Conservation (phyloP, 768 basidiomycete species). For the Pleurotus salmoneostramineus region DNA sequence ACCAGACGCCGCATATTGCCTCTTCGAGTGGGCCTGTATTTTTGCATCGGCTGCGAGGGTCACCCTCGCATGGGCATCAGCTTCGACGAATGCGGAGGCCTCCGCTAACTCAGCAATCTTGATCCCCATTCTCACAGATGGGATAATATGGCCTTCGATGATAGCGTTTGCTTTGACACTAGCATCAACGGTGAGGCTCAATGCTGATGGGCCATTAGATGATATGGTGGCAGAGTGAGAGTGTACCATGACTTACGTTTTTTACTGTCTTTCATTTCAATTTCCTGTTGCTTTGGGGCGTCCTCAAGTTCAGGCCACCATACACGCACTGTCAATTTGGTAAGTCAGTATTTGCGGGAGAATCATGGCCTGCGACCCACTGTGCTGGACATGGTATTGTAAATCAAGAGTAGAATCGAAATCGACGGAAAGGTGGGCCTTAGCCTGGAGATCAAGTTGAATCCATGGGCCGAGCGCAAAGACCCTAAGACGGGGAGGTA, state of each 20-base stretch:
- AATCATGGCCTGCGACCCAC: background rate
- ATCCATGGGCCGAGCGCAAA: background rate
- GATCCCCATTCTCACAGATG: background rate
- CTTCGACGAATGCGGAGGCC: background rate
- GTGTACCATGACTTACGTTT: background rate
- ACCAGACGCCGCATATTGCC: background rate
- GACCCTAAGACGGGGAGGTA: background rate
- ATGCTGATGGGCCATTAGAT: background rate
- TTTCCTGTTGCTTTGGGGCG: background rate
- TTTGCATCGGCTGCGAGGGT: background rate
- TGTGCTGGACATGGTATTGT: background rate
- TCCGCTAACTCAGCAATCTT: background rate
- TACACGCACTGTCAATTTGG: too few relatives aligned
- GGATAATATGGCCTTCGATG: background rate
- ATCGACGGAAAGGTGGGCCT: background rate
- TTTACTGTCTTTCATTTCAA: background rate
- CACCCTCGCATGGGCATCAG: background rate
- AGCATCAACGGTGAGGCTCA: background rate
- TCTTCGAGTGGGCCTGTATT: background rate
- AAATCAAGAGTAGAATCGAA: background rate
- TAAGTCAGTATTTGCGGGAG: too few relatives aligned
- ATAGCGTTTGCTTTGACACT: background rate
- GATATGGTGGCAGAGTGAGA: background rate
- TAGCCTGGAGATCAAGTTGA: background rate
- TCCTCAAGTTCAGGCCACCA: background rate